Conservation (phyloP, 2,329 filamentous ascomycete species). For the Thyridium curvatum region DNA sequence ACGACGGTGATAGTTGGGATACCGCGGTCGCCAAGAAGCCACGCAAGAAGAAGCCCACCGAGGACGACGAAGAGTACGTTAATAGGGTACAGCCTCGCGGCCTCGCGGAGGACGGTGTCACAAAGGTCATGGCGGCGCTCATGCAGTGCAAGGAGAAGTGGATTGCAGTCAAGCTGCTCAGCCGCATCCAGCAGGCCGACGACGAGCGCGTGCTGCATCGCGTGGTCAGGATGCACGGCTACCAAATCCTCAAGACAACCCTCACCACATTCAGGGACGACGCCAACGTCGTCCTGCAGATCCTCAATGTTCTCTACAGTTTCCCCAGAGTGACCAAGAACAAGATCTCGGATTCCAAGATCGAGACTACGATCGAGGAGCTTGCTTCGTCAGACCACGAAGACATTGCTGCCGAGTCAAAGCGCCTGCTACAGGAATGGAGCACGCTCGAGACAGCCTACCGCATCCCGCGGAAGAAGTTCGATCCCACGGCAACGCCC, state of each 20-base stretch:
- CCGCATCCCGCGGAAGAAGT: constrained; percentile 84
- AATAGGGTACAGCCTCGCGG: constrained; percentile 77
- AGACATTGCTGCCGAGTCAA: constrained; percentile 66
- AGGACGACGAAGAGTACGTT: constrained; percentile 94
- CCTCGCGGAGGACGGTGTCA: constrained; percentile 76
- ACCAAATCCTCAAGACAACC: constrained; percentile 86
- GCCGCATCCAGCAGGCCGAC: constrained; percentile 79
- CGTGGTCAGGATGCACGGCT: constrained; percentile 94
- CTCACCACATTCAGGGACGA: constrained; percentile 84
- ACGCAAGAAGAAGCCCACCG: constrained; percentile 83
- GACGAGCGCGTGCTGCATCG: constrained; percentile 83
- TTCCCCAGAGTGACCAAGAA: constrained; percentile 90
- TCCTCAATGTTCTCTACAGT: constrained; percentile 81
- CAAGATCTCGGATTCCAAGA: constrained; percentile 95
- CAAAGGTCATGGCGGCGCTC: constrained; percentile 91
- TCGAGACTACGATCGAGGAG: constrained; percentile 72
- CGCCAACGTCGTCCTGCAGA: constrained; percentile 80
- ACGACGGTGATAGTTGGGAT: constrained; percentile 88
- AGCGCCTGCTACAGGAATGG: constrained; percentile 74
- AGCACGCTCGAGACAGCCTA: constrained; percentile 85
- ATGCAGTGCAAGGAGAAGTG: constrained; percentile 99
- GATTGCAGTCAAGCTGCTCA: constrained; percentile 93
- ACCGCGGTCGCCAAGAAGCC: constrained; percentile 83
- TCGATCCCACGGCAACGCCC: constrained; percentile 58
- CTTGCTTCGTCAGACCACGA: constrained; percentile 65